Evolutionary conservation across 2,329 filamentous ascomycete genomes (phyloP), one percentile per base, ranked within the genome.

Genomic region (Colletotrichum camelliae): DNA sequence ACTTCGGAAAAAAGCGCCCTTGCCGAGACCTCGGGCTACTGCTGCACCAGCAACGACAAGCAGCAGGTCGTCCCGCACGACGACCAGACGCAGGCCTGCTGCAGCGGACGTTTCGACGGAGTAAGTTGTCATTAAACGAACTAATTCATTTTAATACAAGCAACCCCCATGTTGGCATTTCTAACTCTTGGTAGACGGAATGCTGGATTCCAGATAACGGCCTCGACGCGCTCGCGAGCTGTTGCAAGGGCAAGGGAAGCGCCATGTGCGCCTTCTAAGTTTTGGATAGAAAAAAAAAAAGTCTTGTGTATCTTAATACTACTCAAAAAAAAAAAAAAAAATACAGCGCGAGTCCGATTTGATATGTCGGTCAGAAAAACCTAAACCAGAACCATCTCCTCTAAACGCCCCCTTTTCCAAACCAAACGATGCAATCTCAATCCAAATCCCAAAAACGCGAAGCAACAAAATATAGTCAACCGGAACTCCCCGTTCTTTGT

Each of bases 231-330:
- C 62, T 66, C 1, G 29, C 37, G 9, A 33, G 4, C 4, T 66
- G 62, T 35, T 66, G 62, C 62, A n/a, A 27, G 15, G 16, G 62
- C 35, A 48, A 31, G 16, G 62, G 62, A 27, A 66, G 62, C 37
- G 24, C 21, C 24, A 31, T 66, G 37, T 66, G 62, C 18, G n/a
- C 37, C 8, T 52, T 52, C 2, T 66, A 29, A 16, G 5, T 27
- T 9, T 31, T 31, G 7, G 8, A 31, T 31, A 8, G 8, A 31
- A 31, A 9, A 21, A 31, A 9, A 21, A 31, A 9, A 8, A 9
- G 31, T 31, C 31, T 31, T 31, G 31, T 10, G 8, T 15, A 37
- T 15, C 35, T 15, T 21, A 21, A 21, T 21, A 21, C 21, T 21
- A 21, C 21, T 21, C 21, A 21, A 21, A 21, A 43, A n/a, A 43